These are phyloP conservation scores for Tilletia setariae DNA, from an alignment of 1,284 basidiomycete genomes.

Conservation along the genomic window DNA sequence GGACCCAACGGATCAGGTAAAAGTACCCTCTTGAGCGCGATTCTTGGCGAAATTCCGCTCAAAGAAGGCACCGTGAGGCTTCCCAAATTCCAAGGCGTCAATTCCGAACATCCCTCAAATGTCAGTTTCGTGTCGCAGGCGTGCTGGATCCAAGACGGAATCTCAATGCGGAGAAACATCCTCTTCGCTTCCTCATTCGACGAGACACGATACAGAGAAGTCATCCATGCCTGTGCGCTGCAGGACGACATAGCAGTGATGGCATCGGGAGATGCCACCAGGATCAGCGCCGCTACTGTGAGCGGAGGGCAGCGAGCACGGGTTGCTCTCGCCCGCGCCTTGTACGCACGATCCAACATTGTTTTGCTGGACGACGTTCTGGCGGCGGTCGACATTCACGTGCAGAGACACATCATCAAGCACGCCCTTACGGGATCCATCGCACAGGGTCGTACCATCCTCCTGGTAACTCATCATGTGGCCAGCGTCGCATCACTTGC, in stretches of 20 bases:
- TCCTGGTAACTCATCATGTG: constrained; percentile 34
- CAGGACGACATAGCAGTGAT: constrained; percentile 6
- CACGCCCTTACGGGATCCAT: constrained; percentile 27
- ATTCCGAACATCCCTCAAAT: background rate
- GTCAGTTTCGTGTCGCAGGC: constrained; percentile 35
- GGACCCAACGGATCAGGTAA: constrained; percentile 29
- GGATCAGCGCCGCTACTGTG: constrained; percentile 12
- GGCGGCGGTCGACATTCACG: constrained; percentile 19
- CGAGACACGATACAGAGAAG: constrained; percentile 5
- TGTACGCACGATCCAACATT: constrained; percentile 24
- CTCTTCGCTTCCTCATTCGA: background rate
- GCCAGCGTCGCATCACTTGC: background rate
- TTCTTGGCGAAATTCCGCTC: constrained; percentile 18
- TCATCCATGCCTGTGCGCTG: background rate
- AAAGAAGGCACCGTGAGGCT: background rate
- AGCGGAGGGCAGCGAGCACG: constrained; percentile 46
- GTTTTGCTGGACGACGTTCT: constrained; percentile 20
- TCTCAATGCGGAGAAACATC: constrained; percentile 16
- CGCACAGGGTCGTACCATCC: constrained; percentile 1
- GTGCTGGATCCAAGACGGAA: constrained; percentile 23
- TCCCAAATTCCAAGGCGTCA: constrained; percentile 16
- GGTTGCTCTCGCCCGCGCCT: constrained; percentile 19
- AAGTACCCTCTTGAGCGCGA: constrained; percentile 20
- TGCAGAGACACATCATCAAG: constrained; percentile 22
- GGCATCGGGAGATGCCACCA: constrained; percentile 16